Percentiles rank a stretch among this genome's conserved stretches.
Conservation (phyloP, 352 stramenopile genomes). For the Phytophthora fragariaefolia region DNA sequence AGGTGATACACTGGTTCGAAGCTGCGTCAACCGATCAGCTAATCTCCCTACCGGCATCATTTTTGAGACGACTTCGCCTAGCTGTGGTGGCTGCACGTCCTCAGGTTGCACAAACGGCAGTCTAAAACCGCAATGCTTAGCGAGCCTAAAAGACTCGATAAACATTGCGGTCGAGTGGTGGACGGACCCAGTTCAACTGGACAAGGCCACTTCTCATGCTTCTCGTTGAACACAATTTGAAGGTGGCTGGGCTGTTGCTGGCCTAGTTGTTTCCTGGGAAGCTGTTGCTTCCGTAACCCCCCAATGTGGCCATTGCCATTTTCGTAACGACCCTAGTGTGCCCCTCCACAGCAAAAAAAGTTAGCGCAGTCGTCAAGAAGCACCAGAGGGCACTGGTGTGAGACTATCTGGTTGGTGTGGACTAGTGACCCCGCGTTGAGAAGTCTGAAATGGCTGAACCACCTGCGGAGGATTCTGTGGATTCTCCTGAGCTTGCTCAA, state of each 20-base stretch:
- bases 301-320: not conserved
- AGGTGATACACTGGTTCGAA: not conserved
- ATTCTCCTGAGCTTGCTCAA: not conserved
- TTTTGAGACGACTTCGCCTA: constrained; percentile 39
- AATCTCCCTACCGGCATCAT: constrained; percentile 1
- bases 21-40: not conserved
- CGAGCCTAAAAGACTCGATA: no score
- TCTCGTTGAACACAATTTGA: no score
- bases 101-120: not conserved
- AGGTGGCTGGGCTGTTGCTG: no score
- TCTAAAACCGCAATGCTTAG: no score
- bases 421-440: not conserved
- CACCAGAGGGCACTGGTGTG: not conserved
- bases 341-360: constrained; percentile 6
- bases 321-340: constrained; percentile 18
- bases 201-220: no score
- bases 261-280: not conserved
- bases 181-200: not conserved
- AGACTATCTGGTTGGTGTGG: not conserved
- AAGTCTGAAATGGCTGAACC: constrained; percentile 12
- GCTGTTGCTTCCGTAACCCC: not conserved
- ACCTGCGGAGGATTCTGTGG: not conserved
- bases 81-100: constrained; percentile 37
- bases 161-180: not conserved
- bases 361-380: constrained; percentile 18